Evolutionary conservation across 176 grass and related monocot species (phyloP), one percentile per base, ranked within the genome.

Genomic region (Dendrocalamus sinicus): DNA sequence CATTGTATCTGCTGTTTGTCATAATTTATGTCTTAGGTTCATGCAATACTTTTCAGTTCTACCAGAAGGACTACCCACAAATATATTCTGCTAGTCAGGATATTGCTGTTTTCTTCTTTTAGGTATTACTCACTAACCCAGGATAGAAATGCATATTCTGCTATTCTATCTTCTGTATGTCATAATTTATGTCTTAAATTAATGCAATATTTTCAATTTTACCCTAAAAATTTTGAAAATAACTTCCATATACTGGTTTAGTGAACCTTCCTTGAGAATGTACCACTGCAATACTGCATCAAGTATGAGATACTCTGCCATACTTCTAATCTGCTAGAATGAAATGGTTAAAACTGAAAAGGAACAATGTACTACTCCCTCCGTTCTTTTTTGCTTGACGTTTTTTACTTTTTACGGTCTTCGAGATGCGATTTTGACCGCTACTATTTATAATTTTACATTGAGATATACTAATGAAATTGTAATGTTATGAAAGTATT

Each of bases 341-440:
- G 51, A 61, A 89, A 64, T 65, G n/a, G 9, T 6, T 76, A 61
- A 8, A 41, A 55, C 48, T 63, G 47, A n/a, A 89, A 83, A 16
- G 0, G 9, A 8, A 73, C 6, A 35, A 14, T 6, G 47, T 54
- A 35, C 45, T 35, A 35, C 32, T 35, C 32, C 32, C 32, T 35
- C 32, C 32, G 0, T 35, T 35, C 32, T 35, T 35, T 35, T 35
- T 35, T 35, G 32, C 32, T 35, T 35, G 32, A 35, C 32, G 32
- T 35, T 35, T 4, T 35, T 35, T 3, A 35, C 32, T 4, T 35
- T 35, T 35, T 35, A 35, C 32, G 32, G 32, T 35, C 3, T 35
- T 35, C 32, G 3, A 35, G 32, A 35, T 35, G 32, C 32, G 32
- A 35, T 2, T 35, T 35, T 35, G 32, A 4, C 32, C 0, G 32